These are phyloP conservation scores for Colletotrichum sp. DNA, from an alignment of 2,329 filamentous ascomycete genomes.

Conservation along the genomic window DNA sequence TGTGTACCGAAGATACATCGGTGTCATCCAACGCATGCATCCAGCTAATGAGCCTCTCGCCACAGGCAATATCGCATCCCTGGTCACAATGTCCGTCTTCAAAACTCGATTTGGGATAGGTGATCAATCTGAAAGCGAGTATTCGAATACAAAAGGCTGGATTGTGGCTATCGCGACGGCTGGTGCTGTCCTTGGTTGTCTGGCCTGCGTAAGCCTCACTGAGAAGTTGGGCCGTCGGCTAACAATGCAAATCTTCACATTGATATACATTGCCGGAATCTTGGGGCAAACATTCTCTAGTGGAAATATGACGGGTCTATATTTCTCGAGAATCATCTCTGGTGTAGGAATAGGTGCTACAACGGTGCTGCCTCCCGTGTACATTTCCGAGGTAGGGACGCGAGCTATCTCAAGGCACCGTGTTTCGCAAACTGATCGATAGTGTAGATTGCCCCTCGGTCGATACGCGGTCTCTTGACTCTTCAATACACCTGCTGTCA, in stretches of 20 bases:
- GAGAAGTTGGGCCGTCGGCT: conserved; percentile 27
- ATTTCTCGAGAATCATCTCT: conserved; percentile 28
- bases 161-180: conserved; percentile 35
- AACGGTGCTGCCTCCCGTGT: conserved; percentile 31
- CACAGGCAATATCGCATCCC: conserved; percentile 32
- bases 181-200: conserved; percentile 32
- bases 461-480: conserved; percentile 34
- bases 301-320: conserved; percentile 29
- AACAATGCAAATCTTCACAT: conserved; percentile 30
- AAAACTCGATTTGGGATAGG: conserved; percentile 28
- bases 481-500: conserved; percentile 38
- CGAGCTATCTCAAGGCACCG: too few relatives aligned
- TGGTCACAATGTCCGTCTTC: conserved; percentile 32
- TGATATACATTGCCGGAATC: conserved; percentile 40
- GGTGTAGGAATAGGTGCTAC: conserved; percentile 30
- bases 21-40: not conserved
- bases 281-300: conserved; percentile 33
- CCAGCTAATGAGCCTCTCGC: not conserved
- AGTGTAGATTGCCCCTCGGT: conserved; percentile 26
- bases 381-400: conserved; percentile 28
- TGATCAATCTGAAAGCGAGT: conserved; percentile 27
- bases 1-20: not conserved
- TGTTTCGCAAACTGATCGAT: not conserved
- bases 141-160: conserved; percentile 34
- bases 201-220: conserved; percentile 29